Evolutionary conservation across 2,329 filamentous ascomycete genomes (phyloP).

Genomic region (Hawksworthiomyces lignivorus): DNA sequence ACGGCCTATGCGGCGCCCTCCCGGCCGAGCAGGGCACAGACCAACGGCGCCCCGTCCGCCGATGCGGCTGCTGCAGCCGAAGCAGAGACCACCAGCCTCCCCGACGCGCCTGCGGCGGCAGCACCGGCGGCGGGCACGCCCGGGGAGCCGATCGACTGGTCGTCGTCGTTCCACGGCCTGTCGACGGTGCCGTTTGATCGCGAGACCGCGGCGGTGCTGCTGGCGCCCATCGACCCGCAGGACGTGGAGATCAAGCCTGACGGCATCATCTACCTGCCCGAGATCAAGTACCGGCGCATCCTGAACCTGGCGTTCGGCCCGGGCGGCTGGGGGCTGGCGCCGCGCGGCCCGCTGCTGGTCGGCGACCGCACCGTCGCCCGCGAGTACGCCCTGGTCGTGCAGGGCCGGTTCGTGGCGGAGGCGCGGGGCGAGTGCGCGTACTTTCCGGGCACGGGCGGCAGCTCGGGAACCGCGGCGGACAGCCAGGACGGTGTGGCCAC

Average conservation of each 20-base stretch:
- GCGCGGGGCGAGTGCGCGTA: constrained; percentile 93
- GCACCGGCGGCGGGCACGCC: constrained; percentile 14
- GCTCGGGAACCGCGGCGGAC: too few relatives aligned
- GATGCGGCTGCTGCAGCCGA: not conserved
- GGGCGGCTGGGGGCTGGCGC: constrained; percentile 90
- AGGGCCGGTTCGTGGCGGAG: constrained; percentile 86
- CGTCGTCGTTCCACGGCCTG: constrained; percentile 73
- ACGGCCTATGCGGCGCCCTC: not conserved
- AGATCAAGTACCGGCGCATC: constrained; percentile 94
- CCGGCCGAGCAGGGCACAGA: too few relatives aligned
- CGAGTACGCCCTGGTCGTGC: constrained; percentile 85
- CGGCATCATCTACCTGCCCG: constrained; percentile 89
- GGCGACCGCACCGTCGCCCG: constrained; percentile 75
- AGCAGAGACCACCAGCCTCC: not conserved
- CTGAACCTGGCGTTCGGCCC: constrained; percentile 88
- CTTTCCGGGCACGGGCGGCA: constrained; percentile 72
- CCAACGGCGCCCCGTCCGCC: constrained; percentile 8
- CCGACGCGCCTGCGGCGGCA: not conserved
- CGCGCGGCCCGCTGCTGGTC: constrained; percentile 75
- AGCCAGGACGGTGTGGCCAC: constrained; percentile 87
- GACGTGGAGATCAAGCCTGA: constrained; percentile 98
- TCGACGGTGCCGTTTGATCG: constrained; percentile 61
- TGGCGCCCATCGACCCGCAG: constrained; percentile 55
- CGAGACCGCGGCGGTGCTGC: constrained; percentile 61
- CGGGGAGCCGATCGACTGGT: constrained; percentile 64